phyloP scores from a whole-genome alignment of 208 protist genomes.

The Wallacemonas sp. region DNA sequence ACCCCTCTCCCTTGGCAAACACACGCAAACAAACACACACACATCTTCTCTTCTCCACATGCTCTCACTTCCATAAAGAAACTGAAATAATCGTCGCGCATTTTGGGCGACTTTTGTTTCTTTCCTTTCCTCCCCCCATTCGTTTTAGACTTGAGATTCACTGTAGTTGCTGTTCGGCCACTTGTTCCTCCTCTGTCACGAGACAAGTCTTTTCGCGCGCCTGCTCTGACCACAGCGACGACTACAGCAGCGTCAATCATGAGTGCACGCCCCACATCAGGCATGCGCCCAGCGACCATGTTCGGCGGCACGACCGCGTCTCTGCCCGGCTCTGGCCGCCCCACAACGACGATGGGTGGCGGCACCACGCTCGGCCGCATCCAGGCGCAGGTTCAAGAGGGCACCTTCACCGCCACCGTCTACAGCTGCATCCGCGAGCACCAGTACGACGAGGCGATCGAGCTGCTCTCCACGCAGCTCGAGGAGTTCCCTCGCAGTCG shows the following conservation, averaged over 20 bases:
- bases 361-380: slow-evolving; percentile 92
- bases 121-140: too few relatives aligned
- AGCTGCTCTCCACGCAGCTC: slow-evolving; percentile 87
- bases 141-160: too few relatives aligned
- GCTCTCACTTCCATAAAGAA: too few relatives aligned
- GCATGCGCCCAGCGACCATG: slow-evolving; percentile 66
- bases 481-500: slow-evolving; percentile 94
- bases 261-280: slow-evolving; percentile 47
- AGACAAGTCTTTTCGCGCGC: too few relatives aligned
- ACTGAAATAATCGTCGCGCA: too few relatives aligned
- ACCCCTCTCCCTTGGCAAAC: too few relatives aligned
- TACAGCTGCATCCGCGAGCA: slow-evolving; percentile 95
- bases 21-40: too few relatives aligned
- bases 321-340: slow-evolving; percentile 47
- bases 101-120: too few relatives aligned
- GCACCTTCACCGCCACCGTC: slow-evolving; percentile 94
- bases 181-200: too few relatives aligned
- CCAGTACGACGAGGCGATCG: slow-evolving; percentile 93
- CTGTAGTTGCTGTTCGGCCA: too few relatives aligned
- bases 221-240: too few relatives aligned
- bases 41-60: too few relatives aligned
- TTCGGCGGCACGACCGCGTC: slow-evolving; percentile 41
- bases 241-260: slow-evolving; percentile 21
- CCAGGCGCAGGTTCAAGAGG: slow-evolving; percentile 91
- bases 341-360: slow-evolving; percentile 83